Conservation (phyloP, 768 basidiomycete species). For the Termitomyces sp. region DNA sequence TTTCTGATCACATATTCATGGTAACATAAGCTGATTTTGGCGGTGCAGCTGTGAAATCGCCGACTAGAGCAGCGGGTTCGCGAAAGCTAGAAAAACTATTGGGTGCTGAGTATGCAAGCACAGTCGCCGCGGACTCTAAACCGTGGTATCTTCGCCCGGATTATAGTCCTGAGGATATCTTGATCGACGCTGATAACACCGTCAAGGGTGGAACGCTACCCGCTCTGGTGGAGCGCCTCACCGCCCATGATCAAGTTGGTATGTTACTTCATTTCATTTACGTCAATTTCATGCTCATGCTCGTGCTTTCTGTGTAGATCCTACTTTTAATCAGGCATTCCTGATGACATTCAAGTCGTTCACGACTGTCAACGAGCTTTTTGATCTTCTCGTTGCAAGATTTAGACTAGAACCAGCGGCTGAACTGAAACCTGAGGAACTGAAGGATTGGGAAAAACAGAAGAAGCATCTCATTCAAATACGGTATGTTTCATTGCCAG, state of each 20-base stretch:
- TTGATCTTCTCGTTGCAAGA: constrained; percentile 74
- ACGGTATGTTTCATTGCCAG: constrained; percentile 42
- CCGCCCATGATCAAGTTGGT: constrained; percentile 88
- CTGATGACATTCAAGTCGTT: constrained; percentile 96
- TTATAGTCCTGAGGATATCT: constrained; percentile 73
- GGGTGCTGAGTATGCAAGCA: constrained; percentile 47
- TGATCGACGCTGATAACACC: constrained; percentile 78
- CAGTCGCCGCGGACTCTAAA: constrained; percentile 36
- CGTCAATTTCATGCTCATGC: neutral
- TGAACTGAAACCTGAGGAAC: constrained; percentile 53
- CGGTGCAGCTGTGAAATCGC: constrained; percentile 20
- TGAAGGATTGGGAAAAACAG: constrained; percentile 72
- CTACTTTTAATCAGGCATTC: constrained; percentile 82
- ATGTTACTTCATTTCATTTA: constrained; percentile 18
- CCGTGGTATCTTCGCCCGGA: constrained; percentile 88
- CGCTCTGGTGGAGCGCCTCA: constrained; percentile 85
- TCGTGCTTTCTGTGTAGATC: constrained; percentile 27
- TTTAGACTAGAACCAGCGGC: constrained; percentile 76
- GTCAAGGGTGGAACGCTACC: constrained; percentile 84
- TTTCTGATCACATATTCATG: neutral
- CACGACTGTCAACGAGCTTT: constrained; percentile 74
- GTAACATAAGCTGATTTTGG: constrained; percentile 1
- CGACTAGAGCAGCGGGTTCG: constrained; percentile 25
- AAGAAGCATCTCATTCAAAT: constrained; percentile 87
- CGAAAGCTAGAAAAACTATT: constrained; percentile 66